These are phyloP conservation scores for Rosa persica DNA, from an alignment of 306 rosid genomes.

Conservation along the genomic window DNA sequence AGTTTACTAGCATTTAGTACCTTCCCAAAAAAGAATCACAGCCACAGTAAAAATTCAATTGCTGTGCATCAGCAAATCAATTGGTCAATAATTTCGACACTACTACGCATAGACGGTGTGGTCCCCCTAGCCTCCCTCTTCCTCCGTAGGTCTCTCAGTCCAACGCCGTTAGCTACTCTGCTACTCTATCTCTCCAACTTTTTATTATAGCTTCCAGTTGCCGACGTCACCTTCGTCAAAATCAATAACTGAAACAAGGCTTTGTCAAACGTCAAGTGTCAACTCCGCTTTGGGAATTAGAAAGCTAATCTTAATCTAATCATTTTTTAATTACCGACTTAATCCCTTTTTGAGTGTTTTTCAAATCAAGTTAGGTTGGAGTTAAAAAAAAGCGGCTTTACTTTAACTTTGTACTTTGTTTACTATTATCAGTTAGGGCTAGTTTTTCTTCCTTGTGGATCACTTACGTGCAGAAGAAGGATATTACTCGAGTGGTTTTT, in stretches of 20 bases:
- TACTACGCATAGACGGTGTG: slow-evolving; percentile 13
- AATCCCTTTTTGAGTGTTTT: not conserved
- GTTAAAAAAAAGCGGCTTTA: not conserved
- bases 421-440: not conserved
- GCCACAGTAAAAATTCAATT: not conserved
- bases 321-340: slow-evolving; percentile 28
- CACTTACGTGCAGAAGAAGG: slow-evolving; percentile 23
- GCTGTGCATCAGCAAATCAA: slow-evolving; percentile 21
- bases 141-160: not conserved
- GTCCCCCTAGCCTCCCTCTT: not conserved
- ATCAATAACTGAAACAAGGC: not conserved
- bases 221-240: slow-evolving; percentile 36
- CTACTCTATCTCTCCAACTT: not conserved
- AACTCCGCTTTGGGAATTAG: slow-evolving; percentile 23
- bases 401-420: not conserved
- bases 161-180: slow-evolving; percentile 26
- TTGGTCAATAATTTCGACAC: slow-evolving; percentile 46
- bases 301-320: slow-evolving; percentile 18
- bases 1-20: not conserved
- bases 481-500: slow-evolving; percentile 17
- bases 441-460: slow-evolving; percentile 20
- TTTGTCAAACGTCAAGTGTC: slow-evolving; percentile 30
- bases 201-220: slow-evolving; percentile 8
- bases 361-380: slow-evolving; percentile 29
- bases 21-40: not conserved